Conservation (phyloP, 2,329 filamentous ascomycete species). For the Fusarium sulawesiense region DNA sequence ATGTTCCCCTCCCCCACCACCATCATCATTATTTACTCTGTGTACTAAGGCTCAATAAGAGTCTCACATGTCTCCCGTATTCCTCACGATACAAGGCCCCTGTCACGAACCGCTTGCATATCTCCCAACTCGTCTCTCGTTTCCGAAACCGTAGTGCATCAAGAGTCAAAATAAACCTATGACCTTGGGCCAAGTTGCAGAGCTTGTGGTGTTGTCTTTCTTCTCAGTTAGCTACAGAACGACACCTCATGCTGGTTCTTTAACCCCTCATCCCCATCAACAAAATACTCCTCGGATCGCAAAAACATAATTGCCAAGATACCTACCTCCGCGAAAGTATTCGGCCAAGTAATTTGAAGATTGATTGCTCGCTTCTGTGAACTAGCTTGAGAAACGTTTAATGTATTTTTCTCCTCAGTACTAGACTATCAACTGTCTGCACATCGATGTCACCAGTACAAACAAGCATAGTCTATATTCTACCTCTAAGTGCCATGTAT, state of each 20-base stretch:
- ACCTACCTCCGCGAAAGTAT: neutral
- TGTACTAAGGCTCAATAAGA: slow-evolving; percentile 4
- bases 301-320: neutral
- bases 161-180: slow-evolving; percentile 25
- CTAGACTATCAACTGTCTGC: neutral
- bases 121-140: slow-evolving; percentile 11
- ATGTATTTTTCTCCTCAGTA: slow-evolving; percentile 13
- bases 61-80: slow-evolving; percentile 27
- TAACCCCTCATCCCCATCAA: slow-evolving; percentile 39
- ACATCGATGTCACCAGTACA: slow-evolving; percentile 6
- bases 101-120: slow-evolving; percentile 26
- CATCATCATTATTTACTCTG: slow-evolving; percentile 1
- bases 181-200: slow-evolving; percentile 34
- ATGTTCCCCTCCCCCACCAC: slow-evolving; percentile 9
- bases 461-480: neutral
- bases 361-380: neutral
- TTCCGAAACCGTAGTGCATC: slow-evolving; percentile 9
- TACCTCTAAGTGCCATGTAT: no score
- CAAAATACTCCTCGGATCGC: neutral
- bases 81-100: slow-evolving; percentile 24
- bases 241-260: slow-evolving; percentile 1
- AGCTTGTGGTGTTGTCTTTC: slow-evolving; percentile 21
- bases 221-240: neutral
- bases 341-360: neutral
- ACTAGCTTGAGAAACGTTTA: neutral